Conservation (phyloP, 805 yeast species). For the Myxozyma lipomycoides region DNA sequence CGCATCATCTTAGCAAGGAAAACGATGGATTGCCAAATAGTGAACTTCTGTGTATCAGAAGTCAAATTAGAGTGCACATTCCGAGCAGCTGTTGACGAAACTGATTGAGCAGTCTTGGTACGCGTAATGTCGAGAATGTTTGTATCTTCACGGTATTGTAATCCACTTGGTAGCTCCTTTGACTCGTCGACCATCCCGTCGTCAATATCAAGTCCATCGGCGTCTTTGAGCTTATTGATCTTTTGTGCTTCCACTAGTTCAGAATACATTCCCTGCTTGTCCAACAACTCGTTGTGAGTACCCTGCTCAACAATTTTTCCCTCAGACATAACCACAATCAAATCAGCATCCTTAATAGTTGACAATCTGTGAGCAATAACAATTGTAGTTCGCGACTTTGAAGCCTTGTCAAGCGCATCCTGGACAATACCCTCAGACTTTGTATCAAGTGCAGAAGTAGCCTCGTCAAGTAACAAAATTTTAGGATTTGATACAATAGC, state of each 20-base stretch:
- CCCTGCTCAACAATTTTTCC: conserved; percentile 47
- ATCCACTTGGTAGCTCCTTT: not conserved
- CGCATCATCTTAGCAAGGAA: conserved; percentile 4
- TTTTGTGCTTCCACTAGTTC: conserved; percentile 34
- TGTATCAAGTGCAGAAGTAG: conserved; percentile 63
- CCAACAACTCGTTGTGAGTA: conserved; percentile 36
- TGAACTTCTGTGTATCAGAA: not conserved
- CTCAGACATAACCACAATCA: conserved; percentile 44
- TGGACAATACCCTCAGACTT: conserved; percentile 58
- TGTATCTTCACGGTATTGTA: conserved; percentile 12
- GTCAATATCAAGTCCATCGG: not conserved
- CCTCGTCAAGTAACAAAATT: conserved; percentile 58
- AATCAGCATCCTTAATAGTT: conserved; percentile 48
- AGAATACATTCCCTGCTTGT: conserved; percentile 28
- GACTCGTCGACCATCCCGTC: too few species aligned
- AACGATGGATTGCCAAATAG: conserved; percentile 5
- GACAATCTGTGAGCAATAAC: conserved; percentile 53
- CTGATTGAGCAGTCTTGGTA: conserved; percentile 10
- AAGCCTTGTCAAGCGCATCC: conserved; percentile 43
- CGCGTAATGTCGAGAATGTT: conserved; percentile 18
- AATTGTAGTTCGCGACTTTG: conserved; percentile 43
- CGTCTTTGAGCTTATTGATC: conserved; percentile 14
- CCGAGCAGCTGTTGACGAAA: conserved; percentile 4
- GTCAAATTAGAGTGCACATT: not conserved
- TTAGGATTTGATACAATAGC: conserved; percentile 54